A percentile compares a stretch with the other conserved stretches of the same genome.
phyloP scores from a whole-genome alignment of 129 eudicot species.

The Lonicera japonica region DNA sequence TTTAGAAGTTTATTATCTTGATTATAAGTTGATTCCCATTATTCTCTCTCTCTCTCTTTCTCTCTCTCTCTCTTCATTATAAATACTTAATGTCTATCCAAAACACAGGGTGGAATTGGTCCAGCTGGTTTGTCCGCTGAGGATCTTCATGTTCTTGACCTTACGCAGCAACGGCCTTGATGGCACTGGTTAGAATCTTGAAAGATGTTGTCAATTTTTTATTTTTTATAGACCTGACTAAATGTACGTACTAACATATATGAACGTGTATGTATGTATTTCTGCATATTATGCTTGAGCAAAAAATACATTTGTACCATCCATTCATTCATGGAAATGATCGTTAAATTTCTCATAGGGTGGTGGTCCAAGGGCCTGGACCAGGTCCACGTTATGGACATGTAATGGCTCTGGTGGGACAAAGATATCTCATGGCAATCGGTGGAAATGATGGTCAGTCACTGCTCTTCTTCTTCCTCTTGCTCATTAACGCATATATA shows the following conservation, averaged over 20 bases:
- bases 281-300: background rate
- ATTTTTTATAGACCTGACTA: background rate
- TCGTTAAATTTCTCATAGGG: slow-evolving; percentile 44
- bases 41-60: background rate
- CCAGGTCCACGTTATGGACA: slow-evolving; percentile 98
- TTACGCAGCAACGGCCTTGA: slow-evolving; percentile 87
- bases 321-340: slow-evolving; percentile 4
- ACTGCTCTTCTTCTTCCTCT: slow-evolving; percentile 2
- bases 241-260: background rate
- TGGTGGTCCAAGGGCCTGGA: slow-evolving; percentile 99
- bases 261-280: background rate
- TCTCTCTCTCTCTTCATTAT: background rate
- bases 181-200: slow-evolving; percentile 88
- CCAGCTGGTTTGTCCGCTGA: slow-evolving; percentile 99
- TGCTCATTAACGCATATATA: background rate
- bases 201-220: slow-evolving; percentile 10
- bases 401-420: slow-evolving; percentile 99
- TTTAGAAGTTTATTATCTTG: slow-evolving; percentile 8
- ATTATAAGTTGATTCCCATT: background rate
- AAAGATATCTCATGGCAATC: slow-evolving; percentile 95
- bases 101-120: slow-evolving; percentile 85
- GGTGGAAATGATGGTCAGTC: slow-evolving; percentile 96
- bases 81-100: slow-evolving; percentile 4
- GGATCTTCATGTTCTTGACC: slow-evolving; percentile 99
- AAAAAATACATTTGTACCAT: background rate